Evolutionary conservation across 345 rosid species (phyloP).

Genomic region (Capsella bursapastoris): DNA sequence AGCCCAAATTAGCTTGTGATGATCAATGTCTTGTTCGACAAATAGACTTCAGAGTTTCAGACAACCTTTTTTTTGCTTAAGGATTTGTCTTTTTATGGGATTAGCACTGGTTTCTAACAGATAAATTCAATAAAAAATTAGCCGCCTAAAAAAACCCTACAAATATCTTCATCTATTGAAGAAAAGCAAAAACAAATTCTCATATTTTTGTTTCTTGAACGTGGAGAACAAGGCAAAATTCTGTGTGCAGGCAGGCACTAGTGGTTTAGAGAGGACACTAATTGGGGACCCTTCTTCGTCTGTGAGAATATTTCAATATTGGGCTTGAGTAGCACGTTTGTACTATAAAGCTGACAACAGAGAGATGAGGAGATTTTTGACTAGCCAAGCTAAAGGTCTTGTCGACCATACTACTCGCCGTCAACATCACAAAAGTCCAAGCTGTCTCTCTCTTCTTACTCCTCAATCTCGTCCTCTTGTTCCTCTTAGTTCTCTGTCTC

Average conservation of each 20-base stretch:
- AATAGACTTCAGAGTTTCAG: neutral
- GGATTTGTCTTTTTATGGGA: slow-evolving; percentile 17
- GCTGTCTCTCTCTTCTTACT: slow-evolving; percentile 15
- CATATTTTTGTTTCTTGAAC: neutral
- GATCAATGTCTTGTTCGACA: neutral
- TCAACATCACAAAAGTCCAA: slow-evolving; percentile 34
- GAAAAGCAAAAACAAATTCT: neutral
- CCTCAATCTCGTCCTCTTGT: neutral
- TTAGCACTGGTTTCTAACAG: no score
- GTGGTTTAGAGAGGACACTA: neutral
- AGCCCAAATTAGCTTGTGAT: no score
- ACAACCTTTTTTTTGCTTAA: neutral
- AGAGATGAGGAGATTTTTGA: slow-evolving; percentile 63
- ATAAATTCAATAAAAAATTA: neutral
- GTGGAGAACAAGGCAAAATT: slow-evolving; percentile 34
- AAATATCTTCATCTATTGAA: neutral
- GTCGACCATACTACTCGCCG: slow-evolving; percentile 34
- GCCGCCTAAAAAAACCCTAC: neutral
- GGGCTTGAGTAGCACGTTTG: neutral
- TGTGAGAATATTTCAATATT: neutral
- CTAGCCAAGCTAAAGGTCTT: slow-evolving; percentile 45
- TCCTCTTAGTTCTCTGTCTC: slow-evolving; percentile 36
- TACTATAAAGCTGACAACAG: slow-evolving; percentile 24
- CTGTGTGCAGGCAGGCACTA: slow-evolving; percentile 18
- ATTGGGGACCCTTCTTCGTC: neutral